Evolutionary conservation across 164 flowering plant genomes (phyloP).

Genomic region (Warburgia ugandensis): DNA sequence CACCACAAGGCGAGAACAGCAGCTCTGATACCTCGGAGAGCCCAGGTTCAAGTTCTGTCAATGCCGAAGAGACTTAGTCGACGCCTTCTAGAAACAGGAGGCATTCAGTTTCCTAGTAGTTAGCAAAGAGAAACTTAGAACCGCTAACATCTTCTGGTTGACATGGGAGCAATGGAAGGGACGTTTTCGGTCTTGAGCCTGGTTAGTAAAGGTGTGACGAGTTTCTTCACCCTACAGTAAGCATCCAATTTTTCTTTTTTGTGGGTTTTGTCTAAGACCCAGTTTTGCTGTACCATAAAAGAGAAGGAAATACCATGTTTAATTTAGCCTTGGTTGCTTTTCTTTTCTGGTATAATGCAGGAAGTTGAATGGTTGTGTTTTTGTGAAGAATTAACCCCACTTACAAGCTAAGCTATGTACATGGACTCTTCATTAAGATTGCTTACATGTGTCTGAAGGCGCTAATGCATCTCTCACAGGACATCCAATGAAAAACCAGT

Average conservation of each 20-base stretch:
- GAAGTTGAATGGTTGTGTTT: conserved; percentile 1
- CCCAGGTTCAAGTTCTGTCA: conserved; percentile 43
- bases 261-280: conserved; percentile 10
- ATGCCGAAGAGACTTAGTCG: conserved; percentile 40
- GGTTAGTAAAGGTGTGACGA: not conserved
- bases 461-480: too few species aligned
- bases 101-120: conserved; percentile 43
- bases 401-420: too few species aligned
- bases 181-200: not conserved
- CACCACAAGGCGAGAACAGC: conserved; percentile 35
- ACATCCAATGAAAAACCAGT: too few species aligned
- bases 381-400: too few species aligned
- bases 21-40: conserved; percentile 67
- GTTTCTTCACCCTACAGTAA: not conserved
- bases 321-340: not conserved
- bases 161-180: conserved; percentile 7
- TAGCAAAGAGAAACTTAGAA: conserved; percentile 12
- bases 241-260: not conserved
- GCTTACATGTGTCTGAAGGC: too few species aligned
- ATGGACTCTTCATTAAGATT: too few species aligned
- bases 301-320: conserved; percentile 13
- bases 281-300: conserved; percentile 28
- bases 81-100: conserved; percentile 50
- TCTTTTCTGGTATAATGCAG: not conserved
- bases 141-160: conserved; percentile 20